These are phyloP conservation scores for Candida sanyaensis DNA, from an alignment of 1,139 yeast genomes.

Conservation along the genomic window DNA sequence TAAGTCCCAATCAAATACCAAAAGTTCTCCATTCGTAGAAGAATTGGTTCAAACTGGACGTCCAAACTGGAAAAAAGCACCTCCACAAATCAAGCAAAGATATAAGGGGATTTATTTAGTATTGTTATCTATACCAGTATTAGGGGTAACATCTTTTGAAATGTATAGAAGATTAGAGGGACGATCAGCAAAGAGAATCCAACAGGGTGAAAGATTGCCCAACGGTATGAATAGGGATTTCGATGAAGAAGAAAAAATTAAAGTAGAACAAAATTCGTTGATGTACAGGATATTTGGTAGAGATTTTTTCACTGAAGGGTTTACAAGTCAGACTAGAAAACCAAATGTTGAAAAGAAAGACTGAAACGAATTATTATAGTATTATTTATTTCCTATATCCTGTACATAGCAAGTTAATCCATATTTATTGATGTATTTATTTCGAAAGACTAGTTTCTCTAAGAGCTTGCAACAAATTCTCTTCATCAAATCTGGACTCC, in stretches of 20 bases:
- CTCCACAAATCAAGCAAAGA: conserved; percentile 39
- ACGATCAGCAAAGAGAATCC: conserved; percentile 41
- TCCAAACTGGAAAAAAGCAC: conserved; percentile 49
- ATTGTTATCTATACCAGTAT: conserved; percentile 40
- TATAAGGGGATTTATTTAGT: conserved; percentile 44
- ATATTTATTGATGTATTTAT: conserved; percentile 9
- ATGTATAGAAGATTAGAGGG: conserved; percentile 43
- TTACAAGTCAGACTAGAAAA: conserved; percentile 45
- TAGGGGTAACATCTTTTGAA: conserved; percentile 37
- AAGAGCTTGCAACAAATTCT: conserved; percentile 32
- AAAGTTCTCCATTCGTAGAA: conserved; percentile 33
- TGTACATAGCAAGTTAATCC: conserved; percentile 1
- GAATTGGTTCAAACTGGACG: conserved; percentile 41
- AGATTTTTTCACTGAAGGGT: conserved; percentile 49
- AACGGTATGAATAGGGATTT: conserved; percentile 36
- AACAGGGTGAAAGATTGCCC: conserved; percentile 42
- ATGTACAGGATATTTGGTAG: conserved; percentile 44
- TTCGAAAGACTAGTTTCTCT: conserved; percentile 29
- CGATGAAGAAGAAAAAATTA: conserved; percentile 44
- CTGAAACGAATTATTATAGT: not conserved
- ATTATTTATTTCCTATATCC: conserved; percentile 4
- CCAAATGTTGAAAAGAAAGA: conserved; percentile 9
- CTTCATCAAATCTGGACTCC: conserved; percentile 38
- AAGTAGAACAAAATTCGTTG: conserved; percentile 37
- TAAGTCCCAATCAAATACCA: conserved; percentile 17